These are phyloP conservation scores for Xenoacremonium recifei DNA, from an alignment of 2,329 filamentous ascomycete species.

Conservation along the genomic window DNA sequence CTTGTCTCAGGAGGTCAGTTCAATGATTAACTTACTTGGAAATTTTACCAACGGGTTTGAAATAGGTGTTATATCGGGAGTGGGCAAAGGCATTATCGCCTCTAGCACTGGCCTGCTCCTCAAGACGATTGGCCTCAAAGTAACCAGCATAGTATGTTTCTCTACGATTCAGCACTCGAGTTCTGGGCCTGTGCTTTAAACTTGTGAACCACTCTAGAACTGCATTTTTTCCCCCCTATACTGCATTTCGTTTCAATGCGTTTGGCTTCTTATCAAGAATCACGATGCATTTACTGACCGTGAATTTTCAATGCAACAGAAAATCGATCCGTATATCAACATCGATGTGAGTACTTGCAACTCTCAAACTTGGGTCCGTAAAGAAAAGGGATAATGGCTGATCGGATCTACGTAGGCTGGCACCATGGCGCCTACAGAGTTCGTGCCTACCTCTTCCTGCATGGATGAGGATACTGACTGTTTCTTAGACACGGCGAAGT, in stretches of 20 bases:
- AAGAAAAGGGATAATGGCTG: background rate
- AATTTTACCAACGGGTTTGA: background rate
- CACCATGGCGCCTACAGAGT: conserved; percentile 31
- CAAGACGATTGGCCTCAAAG: conserved; percentile 77
- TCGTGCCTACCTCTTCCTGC: conserved; percentile 8
- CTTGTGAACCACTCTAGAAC: too few species aligned
- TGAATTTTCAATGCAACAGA: background rate
- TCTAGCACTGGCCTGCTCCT: conserved; percentile 63
- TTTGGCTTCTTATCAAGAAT: too few species aligned
- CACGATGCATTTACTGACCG: conserved; percentile 28
- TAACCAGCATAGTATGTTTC: conserved; percentile 38
- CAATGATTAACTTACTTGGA: conserved; percentile 2
- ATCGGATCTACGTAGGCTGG: conserved; percentile 8
- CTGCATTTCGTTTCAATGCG: too few species aligned
- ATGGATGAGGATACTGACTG: conserved; percentile 5
- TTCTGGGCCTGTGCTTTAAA: too few species aligned
- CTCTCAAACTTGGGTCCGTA: background rate
- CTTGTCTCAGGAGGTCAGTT: conserved; percentile 70
- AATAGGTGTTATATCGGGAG: conserved; percentile 41
- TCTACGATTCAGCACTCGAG: too few species aligned
- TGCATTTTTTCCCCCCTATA: too few species aligned
- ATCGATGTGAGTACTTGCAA: conserved; percentile 30
- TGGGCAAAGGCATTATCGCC: conserved; percentile 43
- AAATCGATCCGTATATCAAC: conserved; percentile 52
- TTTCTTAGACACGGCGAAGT: conserved; percentile 73